These are phyloP conservation scores for Neurospora pannonica DNA, from an alignment of 495 filamentous ascomycete genomes.

Conservation along the genomic window DNA sequence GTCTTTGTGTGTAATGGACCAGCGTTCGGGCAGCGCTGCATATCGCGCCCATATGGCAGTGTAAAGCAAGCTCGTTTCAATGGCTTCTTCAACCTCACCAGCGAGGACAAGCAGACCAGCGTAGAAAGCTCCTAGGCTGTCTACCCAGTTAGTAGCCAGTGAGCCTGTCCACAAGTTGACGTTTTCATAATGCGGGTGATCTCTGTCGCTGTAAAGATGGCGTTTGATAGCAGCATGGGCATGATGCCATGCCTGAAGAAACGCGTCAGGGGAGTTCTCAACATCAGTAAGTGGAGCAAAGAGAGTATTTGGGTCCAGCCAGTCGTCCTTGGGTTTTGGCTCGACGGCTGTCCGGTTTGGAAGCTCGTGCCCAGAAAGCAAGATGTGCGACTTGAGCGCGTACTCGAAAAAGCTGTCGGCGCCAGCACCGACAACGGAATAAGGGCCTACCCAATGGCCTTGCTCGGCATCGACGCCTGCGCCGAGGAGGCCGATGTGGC, in stretches of 20 bases:
- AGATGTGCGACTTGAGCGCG: constrained; percentile 83
- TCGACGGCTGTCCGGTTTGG: constrained; percentile 37
- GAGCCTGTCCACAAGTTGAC: constrained; percentile 78
- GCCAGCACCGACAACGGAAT: constrained; percentile 86
- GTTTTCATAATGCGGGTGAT: constrained; percentile 85
- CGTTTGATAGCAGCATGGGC: constrained; percentile 78
- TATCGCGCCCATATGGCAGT: constrained; percentile 92
- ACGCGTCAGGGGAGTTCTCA: constrained; percentile 65
- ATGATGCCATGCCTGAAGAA: constrained; percentile 76
- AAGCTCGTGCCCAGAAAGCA: constrained; percentile 64
- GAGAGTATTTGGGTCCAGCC: constrained; percentile 45
- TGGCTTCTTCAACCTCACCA: constrained; percentile 83
- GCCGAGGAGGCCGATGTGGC: constrained; percentile 78
- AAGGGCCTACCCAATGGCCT: constrained; percentile 80
- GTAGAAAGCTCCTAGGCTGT: constrained; percentile 91
- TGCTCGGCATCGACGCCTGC: constrained; percentile 87
- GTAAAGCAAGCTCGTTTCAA: constrained; percentile 77
- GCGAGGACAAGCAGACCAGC: constrained; percentile 81
- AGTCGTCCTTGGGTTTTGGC: constrained; percentile 19
- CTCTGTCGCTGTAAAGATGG: constrained; percentile 64
- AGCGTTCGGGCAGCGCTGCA: constrained; percentile 84
- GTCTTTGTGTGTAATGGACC: constrained; percentile 76
- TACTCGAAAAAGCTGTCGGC: constrained; percentile 99
- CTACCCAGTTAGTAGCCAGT: constrained; percentile 78
- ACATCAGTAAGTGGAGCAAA: constrained; percentile 51